Evolutionary conservation across 495 filamentous ascomycete genomes (phyloP).

Genomic region (Daldinia childiae): DNA sequence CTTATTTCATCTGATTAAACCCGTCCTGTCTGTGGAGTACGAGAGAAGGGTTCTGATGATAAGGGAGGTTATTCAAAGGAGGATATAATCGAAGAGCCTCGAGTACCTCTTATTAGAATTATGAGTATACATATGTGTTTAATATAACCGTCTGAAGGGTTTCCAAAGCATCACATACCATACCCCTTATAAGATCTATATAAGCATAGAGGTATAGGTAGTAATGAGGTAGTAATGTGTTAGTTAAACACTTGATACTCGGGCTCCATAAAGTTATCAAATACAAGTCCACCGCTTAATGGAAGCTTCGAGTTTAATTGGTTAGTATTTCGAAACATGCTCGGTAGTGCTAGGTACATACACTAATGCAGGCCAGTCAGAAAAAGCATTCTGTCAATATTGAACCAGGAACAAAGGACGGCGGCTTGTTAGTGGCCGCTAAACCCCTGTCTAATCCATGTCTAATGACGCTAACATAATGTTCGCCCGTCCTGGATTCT

Average conservation of each 20-base stretch:
- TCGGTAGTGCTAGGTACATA: neutral
- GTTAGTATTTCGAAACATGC: neutral
- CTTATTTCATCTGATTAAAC: neutral
- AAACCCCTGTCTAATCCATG: constrained; percentile 3
- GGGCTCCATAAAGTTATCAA: too few relatives aligned
- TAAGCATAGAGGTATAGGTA: neutral
- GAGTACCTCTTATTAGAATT: too few relatives aligned
- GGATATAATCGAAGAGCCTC: too few relatives aligned
- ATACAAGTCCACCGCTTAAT: too few relatives aligned
- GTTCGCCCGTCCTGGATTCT: neutral
- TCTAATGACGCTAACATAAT: constrained; percentile 25
- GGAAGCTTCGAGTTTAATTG: neutral
- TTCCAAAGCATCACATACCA: neutral
- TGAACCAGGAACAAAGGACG: neutral
- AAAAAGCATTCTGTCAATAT: neutral
- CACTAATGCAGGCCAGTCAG: neutral
- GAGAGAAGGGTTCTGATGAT: neutral
- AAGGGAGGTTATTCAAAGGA: neutral
- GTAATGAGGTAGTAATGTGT: too few relatives aligned
- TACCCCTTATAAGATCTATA: neutral
- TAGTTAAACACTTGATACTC: too few relatives aligned
- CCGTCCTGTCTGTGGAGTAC: neutral
- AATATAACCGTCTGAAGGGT: neutral
- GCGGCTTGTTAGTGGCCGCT: neutral
- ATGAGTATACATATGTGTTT: too few relatives aligned